Conservation (phyloP, 495 filamentous ascomycete species). For the Penicillium paradoxum region DNA sequence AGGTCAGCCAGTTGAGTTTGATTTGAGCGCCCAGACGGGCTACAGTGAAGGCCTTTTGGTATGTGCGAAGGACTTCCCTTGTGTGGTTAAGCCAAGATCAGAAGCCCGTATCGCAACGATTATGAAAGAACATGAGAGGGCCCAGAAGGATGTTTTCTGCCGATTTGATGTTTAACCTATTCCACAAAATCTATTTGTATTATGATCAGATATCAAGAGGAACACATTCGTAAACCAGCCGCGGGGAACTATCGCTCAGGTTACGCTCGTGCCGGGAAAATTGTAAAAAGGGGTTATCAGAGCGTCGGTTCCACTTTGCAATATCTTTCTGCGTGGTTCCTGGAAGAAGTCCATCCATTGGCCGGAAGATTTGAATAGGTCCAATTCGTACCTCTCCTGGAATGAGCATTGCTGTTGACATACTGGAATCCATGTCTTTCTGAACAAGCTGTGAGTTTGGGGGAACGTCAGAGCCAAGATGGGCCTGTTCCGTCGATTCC, state of each 20-base stretch:
- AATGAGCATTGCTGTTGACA: conserved; percentile 4
- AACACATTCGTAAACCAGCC: conserved; percentile 12
- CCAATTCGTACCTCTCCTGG: conserved; percentile 30
- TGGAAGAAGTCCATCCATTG: conserved; percentile 17
- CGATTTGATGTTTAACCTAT: background rate
- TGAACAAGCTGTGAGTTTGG: background rate
- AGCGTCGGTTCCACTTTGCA: conserved; percentile 9
- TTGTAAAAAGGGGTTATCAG: conserved; percentile 18
- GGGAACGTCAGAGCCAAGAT: background rate
- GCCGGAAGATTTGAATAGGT: conserved; percentile 22
- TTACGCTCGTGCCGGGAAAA: conserved; percentile 21
- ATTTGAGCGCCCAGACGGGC: background rate
- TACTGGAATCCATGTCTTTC: background rate
- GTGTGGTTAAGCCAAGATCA: background rate
- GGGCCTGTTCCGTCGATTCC: background rate
- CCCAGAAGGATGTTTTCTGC: background rate
- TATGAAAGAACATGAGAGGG: background rate
- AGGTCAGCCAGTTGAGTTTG: background rate
- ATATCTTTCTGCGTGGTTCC: conserved; percentile 16
- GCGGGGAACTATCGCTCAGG: conserved; percentile 12
- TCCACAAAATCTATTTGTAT: no score
- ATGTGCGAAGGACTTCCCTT: background rate
- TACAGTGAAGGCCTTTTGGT: background rate
- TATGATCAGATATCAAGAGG: conserved; percentile 12
- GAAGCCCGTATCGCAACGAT: background rate